Conservation (phyloP, 768 basidiomycete species). For the Mycena haematopus region DNA sequence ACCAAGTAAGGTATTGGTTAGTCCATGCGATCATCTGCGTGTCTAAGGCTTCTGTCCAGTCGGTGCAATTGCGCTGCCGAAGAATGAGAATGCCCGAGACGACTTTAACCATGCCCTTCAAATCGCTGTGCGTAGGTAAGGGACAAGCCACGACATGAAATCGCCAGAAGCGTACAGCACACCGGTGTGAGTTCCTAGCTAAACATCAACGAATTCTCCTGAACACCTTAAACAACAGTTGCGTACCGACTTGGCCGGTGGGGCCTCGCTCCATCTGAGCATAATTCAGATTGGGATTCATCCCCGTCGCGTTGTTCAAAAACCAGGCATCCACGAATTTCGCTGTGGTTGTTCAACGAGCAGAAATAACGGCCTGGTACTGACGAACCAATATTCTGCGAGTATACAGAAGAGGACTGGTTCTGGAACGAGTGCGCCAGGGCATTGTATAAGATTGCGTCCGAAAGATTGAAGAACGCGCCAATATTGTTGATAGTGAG, state of each 20-base stretch:
- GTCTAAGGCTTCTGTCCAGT: constrained; percentile 63
- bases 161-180: constrained; percentile 50
- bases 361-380: neutral
- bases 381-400: constrained; percentile 46
- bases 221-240: constrained; percentile 26
- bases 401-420: constrained; percentile 44
- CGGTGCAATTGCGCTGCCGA: constrained; percentile 52
- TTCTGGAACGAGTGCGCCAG: constrained; percentile 59
- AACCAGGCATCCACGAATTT: constrained; percentile 64
- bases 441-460: constrained; percentile 67
- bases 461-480: constrained; percentile 58
- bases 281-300: constrained; percentile 72
- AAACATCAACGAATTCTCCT: constrained; percentile 35
- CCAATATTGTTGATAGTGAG: constrained; percentile 62
- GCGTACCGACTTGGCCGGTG: constrained; percentile 38
- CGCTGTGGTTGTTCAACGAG: constrained; percentile 35
- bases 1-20: constrained; percentile 59
- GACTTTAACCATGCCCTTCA: constrained; percentile 64
- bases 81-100: constrained; percentile 59
- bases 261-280: constrained; percentile 57
- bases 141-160: neutral
- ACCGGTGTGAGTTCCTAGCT: constrained; percentile 55
- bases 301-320: constrained; percentile 57
- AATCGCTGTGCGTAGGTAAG: constrained; percentile 47
- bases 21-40: constrained; percentile 57